Evolutionary conservation across 352 stramenopile species (phyloP).

Genomic region (Globisporangium barbulae): DNA sequence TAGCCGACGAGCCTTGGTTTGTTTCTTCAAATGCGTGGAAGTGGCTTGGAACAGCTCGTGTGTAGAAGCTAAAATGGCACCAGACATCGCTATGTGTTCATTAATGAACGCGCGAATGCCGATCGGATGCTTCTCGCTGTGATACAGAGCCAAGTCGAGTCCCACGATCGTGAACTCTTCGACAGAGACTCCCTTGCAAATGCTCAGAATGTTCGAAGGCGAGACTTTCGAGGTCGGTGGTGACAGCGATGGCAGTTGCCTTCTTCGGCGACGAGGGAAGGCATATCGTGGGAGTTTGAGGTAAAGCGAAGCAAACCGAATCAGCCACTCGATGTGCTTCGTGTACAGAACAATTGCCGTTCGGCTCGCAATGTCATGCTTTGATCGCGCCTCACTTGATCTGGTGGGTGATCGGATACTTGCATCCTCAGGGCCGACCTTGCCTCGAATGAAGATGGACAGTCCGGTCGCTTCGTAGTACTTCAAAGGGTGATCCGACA

Average conservation of each 20-base stretch:
- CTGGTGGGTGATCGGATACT: slow-evolving; percentile 3
- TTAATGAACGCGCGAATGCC: slow-evolving; percentile 70
- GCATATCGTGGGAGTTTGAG: slow-evolving; percentile 26
- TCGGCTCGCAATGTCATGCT: slow-evolving; percentile 51
- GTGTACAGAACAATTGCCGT: slow-evolving; percentile 70
- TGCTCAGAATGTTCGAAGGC: slow-evolving; percentile 19
- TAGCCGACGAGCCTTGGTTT: slow-evolving; percentile 21
- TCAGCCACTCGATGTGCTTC: slow-evolving; percentile 75
- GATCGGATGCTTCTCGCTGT: slow-evolving; percentile 61
- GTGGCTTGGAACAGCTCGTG: slow-evolving; percentile 23
- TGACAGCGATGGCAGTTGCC: not conserved
- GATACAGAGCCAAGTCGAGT: slow-evolving; percentile 67
- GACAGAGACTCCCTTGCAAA: slow-evolving; percentile 44
- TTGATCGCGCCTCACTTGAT: slow-evolving; percentile 26
- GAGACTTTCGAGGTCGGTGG: not conserved
- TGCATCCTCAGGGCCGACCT: slow-evolving; percentile 26
- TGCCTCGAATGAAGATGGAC: slow-evolving; percentile 41
- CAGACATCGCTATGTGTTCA: slow-evolving; percentile 46
- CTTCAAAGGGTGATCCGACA: slow-evolving; percentile 16
- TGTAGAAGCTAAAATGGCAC: slow-evolving; percentile 31
- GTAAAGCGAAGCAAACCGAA: slow-evolving; percentile 54
- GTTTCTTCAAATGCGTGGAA: slow-evolving; percentile 3
- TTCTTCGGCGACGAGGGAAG: slow-evolving; percentile 21
- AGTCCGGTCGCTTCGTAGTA: slow-evolving; percentile 33
- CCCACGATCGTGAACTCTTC: slow-evolving; percentile 61